Evolutionary conservation across 106 monocot genomes (phyloP).

Genomic region (Narthecium ossifragum): DNA sequence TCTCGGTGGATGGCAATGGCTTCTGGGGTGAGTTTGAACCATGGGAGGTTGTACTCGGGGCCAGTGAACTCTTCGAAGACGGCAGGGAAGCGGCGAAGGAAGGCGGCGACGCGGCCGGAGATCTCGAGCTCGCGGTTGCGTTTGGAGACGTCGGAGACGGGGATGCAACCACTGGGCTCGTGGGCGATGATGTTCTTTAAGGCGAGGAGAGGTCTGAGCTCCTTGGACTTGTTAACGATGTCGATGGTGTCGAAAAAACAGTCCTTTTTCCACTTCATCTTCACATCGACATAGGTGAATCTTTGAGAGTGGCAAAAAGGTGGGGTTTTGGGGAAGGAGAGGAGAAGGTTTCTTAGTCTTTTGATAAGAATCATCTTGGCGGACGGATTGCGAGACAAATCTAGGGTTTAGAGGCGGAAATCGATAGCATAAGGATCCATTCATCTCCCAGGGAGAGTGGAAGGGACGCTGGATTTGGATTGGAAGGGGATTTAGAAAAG

Average conservation of each 20-base stretch:
- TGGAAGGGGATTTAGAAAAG: no score
- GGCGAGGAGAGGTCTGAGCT: slow-evolving; percentile 41
- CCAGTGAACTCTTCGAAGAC: slow-evolving; percentile 69
- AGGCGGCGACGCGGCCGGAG: slow-evolving; percentile 30
- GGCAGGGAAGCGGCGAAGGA: slow-evolving; percentile 49
- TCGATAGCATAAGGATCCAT: no score
- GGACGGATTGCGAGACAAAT: no score
- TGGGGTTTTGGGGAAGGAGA: neutral
- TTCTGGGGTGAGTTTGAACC: slow-evolving; percentile 65
- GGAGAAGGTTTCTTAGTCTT: neutral
- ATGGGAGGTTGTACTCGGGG: slow-evolving; percentile 54
- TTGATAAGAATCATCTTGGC: neutral
- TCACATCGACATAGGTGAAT: slow-evolving; percentile 41
- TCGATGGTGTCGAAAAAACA: slow-evolving; percentile 35
- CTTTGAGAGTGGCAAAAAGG: slow-evolving; percentile 8
- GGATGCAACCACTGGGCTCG: slow-evolving; percentile 12
- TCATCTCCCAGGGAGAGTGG: no score
- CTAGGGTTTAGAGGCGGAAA: no score
- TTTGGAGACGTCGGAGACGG: slow-evolving; percentile 67
- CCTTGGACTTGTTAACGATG: slow-evolving; percentile 34
- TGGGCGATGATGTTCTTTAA: slow-evolving; percentile 42
- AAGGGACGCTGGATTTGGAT: no score
- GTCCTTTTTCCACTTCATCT: slow-evolving; percentile 80
- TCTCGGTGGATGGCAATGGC: slow-evolving; percentile 23
- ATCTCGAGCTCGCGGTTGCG: slow-evolving; percentile 28